A percentile compares a stretch with the other conserved stretches of the same genome.
These are phyloP conservation scores for Opeltia flavorubescens DNA, from an alignment of 495 filamentous ascomycete genomes.

Conservation along the genomic window DNA sequence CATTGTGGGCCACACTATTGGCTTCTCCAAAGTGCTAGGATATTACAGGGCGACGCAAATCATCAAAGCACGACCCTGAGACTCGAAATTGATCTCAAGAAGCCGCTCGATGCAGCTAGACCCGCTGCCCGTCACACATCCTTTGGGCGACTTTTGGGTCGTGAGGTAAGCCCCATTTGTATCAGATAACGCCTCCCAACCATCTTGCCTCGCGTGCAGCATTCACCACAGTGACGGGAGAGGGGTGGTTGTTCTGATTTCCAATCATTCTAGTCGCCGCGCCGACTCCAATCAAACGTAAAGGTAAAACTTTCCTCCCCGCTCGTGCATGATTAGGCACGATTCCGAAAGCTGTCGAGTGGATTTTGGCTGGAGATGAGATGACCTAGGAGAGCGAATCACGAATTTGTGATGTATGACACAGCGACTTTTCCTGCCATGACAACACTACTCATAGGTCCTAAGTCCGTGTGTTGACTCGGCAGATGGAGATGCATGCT, in stretches of 20 bases:
- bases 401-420: background rate
- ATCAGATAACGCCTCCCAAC: slow-evolving; percentile 7
- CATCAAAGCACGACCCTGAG: background rate
- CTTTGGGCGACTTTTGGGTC: background rate
- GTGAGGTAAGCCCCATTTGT: slow-evolving; percentile 2
- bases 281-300: background rate
- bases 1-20: background rate
- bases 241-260: background rate
- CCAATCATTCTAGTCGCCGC: background rate
- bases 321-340: slow-evolving; percentile 1
- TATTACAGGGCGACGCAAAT: background rate
- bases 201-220: slow-evolving; percentile 1
- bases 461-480: background rate
- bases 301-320: background rate
- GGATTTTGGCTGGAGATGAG: background rate
- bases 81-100: background rate
- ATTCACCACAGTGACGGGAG: background rate
- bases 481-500: background rate
- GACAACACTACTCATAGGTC: too few relatives aligned
- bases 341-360: background rate
- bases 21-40: background rate
- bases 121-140: background rate
- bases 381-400: background rate
- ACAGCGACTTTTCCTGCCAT: background rate
- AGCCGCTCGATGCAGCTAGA: background rate